Conservation (phyloP, 345 rosid genomes). For the Angophora floribunda region DNA sequence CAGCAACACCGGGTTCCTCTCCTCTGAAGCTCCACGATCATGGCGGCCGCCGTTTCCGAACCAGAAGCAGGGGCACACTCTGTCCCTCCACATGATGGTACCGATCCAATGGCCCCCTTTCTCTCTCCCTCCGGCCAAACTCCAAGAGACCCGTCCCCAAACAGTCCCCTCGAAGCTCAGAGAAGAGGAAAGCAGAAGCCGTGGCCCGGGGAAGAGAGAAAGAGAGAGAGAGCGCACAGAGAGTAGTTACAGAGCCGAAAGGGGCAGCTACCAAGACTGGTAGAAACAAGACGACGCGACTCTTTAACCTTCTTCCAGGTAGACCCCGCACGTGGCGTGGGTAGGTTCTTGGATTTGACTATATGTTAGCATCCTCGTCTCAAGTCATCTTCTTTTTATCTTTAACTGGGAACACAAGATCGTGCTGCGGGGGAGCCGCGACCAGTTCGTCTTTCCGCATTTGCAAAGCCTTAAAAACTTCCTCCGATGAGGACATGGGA, state of each 20-base stretch:
- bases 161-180: neutral
- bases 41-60: neutral
- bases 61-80: neutral
- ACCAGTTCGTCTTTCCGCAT: neutral
- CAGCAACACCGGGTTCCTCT: constrained; percentile 57
- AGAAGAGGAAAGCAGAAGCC: too few species aligned
- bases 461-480: neutral
- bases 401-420: neutral
- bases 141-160: neutral
- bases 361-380: neutral
- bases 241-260: neutral
- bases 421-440: neutral
- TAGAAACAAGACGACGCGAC: neutral
- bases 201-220: neutral
- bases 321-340: neutral
- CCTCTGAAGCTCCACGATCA: neutral
- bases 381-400: neutral
- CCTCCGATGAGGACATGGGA: neutral
- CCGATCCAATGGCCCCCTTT: neutral
- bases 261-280: neutral
- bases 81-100: neutral
- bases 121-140: neutral
- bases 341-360: neutral
- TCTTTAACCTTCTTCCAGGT: neutral
- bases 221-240: neutral